A percentile compares a stretch with the other conserved stretches of the same genome.
phyloP scores from a whole-genome alignment of 1,139 yeast genomes.

The Saccharomycopsis hybrid region DNA sequence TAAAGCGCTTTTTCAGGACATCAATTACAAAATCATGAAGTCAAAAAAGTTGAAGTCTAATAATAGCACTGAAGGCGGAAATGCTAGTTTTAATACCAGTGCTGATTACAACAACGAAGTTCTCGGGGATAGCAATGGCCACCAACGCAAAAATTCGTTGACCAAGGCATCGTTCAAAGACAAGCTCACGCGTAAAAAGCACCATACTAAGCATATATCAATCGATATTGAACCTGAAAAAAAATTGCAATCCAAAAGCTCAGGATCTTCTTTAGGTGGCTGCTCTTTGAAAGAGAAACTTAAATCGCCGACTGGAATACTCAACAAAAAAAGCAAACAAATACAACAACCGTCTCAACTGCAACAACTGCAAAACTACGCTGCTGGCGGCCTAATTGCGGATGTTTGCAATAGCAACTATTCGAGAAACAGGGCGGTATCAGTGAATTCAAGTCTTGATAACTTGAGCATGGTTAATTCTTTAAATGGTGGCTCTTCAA shows the following conservation, averaged over 20 bases:
- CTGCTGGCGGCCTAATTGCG: no score
- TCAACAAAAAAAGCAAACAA: slow-evolving; percentile 5
- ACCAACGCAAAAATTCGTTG: not conserved
- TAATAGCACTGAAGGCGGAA: not conserved
- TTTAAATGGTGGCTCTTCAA: slow-evolving; percentile 7
- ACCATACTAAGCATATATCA: not conserved
- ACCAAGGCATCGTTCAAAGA: slow-evolving; percentile 10
- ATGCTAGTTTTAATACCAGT: not conserved
- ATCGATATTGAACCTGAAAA: not conserved
- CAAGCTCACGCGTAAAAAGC: slow-evolving; percentile 9
- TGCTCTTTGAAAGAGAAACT: slow-evolving; percentile 9
- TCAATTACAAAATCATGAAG: slow-evolving; percentile 4
- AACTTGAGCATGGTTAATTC: slow-evolving; percentile 9
- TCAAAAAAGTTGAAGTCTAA: slow-evolving; percentile 2
- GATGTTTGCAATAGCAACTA: no score
- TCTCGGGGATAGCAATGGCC: not conserved
- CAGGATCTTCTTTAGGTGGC: not conserved
- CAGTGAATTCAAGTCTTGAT: slow-evolving; percentile 10
- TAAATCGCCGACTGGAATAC: slow-evolving; percentile 9
- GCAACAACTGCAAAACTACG: no score
- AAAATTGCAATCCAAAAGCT: slow-evolving; percentile 1
- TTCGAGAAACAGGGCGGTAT: slow-evolving; percentile 5
- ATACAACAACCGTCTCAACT: no score
- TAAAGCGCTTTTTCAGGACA: slow-evolving; percentile 15
- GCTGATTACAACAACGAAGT: not conserved